Percentiles rank a stretch among this genome's conserved stretches.
Conservation (phyloP, 768 basidiomycete genomes). For the Suillus decipiens region DNA sequence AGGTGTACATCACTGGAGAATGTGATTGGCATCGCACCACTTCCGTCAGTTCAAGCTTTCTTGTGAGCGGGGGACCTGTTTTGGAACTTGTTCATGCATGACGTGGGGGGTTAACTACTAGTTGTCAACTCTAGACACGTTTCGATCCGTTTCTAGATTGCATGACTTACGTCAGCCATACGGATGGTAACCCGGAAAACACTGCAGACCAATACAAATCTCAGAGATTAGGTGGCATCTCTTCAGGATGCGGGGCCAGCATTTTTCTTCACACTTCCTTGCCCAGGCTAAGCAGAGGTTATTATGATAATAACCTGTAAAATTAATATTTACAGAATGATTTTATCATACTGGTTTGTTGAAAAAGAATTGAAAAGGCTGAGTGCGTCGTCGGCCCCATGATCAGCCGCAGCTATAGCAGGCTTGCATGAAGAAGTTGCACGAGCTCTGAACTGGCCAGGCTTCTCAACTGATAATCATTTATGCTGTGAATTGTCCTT, state of each 20-base stretch:
- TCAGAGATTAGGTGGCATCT: conserved; percentile 10
- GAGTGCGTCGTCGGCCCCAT: not conserved
- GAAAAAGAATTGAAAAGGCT: not conserved
- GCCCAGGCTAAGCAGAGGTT: conserved; percentile 11
- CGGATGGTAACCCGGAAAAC: conserved; percentile 11
- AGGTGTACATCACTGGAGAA: conserved; percentile 29
- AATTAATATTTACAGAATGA: not conserved
- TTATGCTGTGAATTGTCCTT: not conserved
- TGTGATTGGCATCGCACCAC: conserved; percentile 31
- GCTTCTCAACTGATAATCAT: too few relatives aligned
- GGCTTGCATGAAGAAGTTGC: not conserved
- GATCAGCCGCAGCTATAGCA: not conserved
- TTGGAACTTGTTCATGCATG: conserved; percentile 33
- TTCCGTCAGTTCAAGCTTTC: too few relatives aligned
- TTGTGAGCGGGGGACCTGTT: conserved; percentile 22
- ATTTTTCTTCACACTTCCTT: conserved; percentile 11
- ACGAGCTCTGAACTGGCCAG: not conserved
- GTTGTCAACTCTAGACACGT: not conserved
- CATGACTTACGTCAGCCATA: conserved; percentile 14
- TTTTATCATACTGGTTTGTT: not conserved
- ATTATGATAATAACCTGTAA: not conserved
- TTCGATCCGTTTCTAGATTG: conserved; percentile 7
- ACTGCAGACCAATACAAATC: conserved; percentile 9
- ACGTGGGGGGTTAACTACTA: not conserved
- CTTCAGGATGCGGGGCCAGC: conserved; percentile 11